Evolutionary conservation across 2,329 filamentous ascomycete species (phyloP), one percentile per base, ranked within the genome.

Genomic region (Phialophora macrospora): DNA sequence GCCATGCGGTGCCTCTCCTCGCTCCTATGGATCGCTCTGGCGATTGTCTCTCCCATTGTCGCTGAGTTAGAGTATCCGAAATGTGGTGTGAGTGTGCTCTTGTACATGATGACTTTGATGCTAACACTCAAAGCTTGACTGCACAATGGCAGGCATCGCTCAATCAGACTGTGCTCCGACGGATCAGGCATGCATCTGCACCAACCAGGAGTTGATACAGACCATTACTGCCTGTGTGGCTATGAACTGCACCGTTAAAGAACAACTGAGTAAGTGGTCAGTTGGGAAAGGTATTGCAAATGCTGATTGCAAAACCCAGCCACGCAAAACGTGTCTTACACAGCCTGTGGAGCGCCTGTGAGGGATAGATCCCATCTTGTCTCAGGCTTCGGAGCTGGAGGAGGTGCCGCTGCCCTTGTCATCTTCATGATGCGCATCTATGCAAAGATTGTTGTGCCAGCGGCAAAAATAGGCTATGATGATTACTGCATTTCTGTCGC

Each of bases 301-400:
- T n/a, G 3, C 46, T 62, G 34, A 62, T 46, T 48, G 8, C 46
- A 24, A 24, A 2, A 41, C 20, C 41, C 34, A 80, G 77, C 74
- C 14, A 79, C 78, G 4, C 79, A 82, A 69, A 81, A 82, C 65
- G 72, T 76, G 56, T 81, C 80, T 0, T 61, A 71, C 14, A 76
- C 77, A 20, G 70, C 74, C 41, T 83, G 81, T 61, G 72, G 74
- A 32, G 76, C 75, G 1, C 78, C 79, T 0, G 64, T 78, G 8
- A 75, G 79, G 17, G 74, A 80, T 66, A 73, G 73, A 52, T 75
- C 73, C 6, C 70, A 72, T 3, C 55, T 68, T 7, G 72, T 79
- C 14, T 76, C 75, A 5, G 68, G 75, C 22, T 64, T 74, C 9
- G 78, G 76, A 32, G 71, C 79, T 8, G 72, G 69, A 6, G 74